Percentiles rank a stretch among this genome's conserved stretches.
phyloP scores from a whole-genome alignment of 305 asterid genomes.

The Fraxinus latifolia region DNA sequence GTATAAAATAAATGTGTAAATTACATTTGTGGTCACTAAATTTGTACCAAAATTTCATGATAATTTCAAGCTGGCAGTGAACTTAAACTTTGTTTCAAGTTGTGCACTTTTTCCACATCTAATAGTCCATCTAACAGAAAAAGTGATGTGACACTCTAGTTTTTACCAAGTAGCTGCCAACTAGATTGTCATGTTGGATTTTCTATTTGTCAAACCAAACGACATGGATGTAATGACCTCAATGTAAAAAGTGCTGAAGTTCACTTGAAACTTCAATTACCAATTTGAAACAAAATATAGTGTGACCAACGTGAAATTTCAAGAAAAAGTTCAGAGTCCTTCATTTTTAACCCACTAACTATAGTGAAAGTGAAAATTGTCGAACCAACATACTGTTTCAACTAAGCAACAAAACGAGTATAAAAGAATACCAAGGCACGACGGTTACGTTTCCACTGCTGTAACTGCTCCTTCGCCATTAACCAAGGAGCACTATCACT shows the following conservation, averaged over 20 bases:
- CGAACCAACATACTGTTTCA: slow-evolving; percentile 11
- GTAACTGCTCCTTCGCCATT: slow-evolving; percentile 93
- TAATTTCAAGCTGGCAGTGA: not conserved
- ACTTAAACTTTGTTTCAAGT: not conserved
- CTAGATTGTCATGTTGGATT: not conserved
- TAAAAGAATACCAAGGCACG: slow-evolving; percentile 70
- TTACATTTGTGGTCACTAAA: not conserved
- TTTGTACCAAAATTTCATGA: not conserved
- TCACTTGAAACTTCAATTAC: not conserved
- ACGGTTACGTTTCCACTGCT: slow-evolving; percentile 87
- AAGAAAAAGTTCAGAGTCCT: not conserved
- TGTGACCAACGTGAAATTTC: not conserved
- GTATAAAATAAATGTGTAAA: not conserved
- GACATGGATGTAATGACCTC: not conserved
- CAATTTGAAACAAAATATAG: not conserved
- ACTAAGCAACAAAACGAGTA: not conserved
- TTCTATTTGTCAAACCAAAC: not conserved
- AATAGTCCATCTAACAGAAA: not conserved
- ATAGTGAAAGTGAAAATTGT: not conserved
- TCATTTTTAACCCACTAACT: not conserved
- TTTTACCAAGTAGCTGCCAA: not conserved
- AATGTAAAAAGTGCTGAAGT: not conserved
- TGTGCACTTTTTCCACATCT: not conserved
- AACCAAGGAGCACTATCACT: slow-evolving; percentile 65
- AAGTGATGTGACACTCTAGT: not conserved